Conservation (phyloP, 768 basidiomycete genomes). For the Terana coerulea region DNA sequence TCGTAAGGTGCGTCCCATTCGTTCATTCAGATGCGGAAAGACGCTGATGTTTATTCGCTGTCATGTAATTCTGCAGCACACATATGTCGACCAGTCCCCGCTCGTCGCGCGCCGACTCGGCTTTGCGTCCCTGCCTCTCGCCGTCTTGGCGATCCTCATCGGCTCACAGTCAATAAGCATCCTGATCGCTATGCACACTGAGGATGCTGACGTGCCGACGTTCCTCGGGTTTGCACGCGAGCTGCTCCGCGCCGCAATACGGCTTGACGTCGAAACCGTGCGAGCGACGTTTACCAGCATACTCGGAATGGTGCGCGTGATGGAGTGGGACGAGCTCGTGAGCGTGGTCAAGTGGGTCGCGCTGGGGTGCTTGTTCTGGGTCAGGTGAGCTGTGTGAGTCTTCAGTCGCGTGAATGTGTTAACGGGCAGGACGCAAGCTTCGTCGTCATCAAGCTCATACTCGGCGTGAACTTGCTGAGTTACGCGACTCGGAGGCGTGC, state of each 20-base stretch:
- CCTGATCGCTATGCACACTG: constrained; percentile 43
- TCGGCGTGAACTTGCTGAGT: constrained; percentile 83
- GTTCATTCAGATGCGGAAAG: neutral
- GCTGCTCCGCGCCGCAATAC: no score
- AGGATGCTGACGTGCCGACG: no score
- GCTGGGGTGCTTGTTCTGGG: constrained; percentile 72
- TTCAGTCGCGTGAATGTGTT: neutral
- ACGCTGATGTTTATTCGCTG: neutral
- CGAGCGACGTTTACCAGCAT: no score
- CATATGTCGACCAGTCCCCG: constrained; percentile 94
- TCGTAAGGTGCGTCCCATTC: constrained; percentile 55
- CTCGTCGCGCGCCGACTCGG: constrained; percentile 91
- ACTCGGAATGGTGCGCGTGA: no score
- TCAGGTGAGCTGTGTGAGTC: constrained; percentile 59
- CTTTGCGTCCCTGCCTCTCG: constrained; percentile 89
- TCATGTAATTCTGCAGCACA: constrained; percentile 47
- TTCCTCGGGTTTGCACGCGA: no score
- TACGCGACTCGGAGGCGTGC: constrained; percentile 73
- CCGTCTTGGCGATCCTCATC: constrained; percentile 75
- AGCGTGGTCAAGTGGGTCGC: constrained; percentile 61
- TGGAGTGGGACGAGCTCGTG: constrained; percentile 47
- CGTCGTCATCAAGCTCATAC: constrained; percentile 86
- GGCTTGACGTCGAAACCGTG: no score
- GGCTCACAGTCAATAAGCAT: constrained; percentile 68
- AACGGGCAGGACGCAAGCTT: constrained; percentile 42